These are phyloP conservation scores for Leishmania gerbilli DNA, from an alignment of 208 protist genomes.

Conservation along the genomic window DNA sequence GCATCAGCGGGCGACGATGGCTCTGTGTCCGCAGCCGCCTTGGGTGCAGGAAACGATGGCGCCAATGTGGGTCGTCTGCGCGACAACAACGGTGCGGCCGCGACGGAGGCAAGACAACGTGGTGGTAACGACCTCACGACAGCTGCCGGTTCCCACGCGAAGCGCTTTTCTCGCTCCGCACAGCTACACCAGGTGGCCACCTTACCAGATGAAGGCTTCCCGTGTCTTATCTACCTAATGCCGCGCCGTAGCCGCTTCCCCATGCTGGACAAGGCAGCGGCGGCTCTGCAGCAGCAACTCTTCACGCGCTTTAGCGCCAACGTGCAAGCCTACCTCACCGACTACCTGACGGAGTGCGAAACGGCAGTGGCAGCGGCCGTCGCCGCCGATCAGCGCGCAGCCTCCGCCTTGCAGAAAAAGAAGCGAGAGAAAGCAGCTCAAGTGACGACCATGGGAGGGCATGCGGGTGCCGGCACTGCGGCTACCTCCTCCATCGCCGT, in stretches of 20 bases:
- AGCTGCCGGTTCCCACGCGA: neutral
- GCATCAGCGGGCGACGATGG: conserved; percentile 1
- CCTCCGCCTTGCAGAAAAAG: conserved; percentile 2
- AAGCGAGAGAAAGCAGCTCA: neutral
- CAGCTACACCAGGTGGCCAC: conserved; percentile 43
- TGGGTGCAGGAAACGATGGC: neutral
- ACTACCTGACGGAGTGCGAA: conserved; percentile 18
- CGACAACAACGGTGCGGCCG: conserved; percentile 7
- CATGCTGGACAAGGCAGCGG: conserved; percentile 21
- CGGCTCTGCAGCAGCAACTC: conserved; percentile 27
- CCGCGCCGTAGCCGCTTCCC: conserved; percentile 35
- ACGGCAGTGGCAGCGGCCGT: neutral
- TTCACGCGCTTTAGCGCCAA: conserved; percentile 32
- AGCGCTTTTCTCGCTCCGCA: conserved; percentile 25
- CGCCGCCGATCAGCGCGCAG: neutral
- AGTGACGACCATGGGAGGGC: neutral
- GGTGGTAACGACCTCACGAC: neutral
- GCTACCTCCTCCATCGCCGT: neutral
- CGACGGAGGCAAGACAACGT: conserved; percentile 12
- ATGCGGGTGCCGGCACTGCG: neutral
- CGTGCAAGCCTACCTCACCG: conserved; percentile 23
- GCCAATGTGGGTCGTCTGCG: neutral
- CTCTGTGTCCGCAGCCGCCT: neutral
- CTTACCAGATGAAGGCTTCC: conserved; percentile 50
- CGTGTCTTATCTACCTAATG: conserved; percentile 46